Evolutionary conservation across 768 basidiomycete species (phyloP).

Genomic region (Chlorophyllum brunneum): DNA sequence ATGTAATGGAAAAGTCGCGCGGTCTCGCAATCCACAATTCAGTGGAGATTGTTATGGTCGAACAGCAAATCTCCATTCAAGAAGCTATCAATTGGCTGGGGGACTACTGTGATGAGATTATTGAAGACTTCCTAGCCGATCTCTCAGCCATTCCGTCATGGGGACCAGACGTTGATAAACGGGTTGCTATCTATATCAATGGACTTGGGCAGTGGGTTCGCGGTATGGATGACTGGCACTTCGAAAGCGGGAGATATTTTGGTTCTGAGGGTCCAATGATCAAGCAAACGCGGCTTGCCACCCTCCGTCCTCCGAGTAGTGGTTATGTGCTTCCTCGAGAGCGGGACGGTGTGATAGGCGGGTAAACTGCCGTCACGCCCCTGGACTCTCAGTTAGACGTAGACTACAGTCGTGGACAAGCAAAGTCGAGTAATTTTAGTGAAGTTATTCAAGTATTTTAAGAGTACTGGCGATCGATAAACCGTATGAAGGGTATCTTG

Average conservation of each 20-base stretch:
- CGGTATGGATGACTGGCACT: constrained; percentile 38
- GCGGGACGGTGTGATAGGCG: no score
- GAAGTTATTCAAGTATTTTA: no score
- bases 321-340: no score
- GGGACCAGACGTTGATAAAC: constrained; percentile 26
- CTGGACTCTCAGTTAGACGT: no score
- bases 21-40: constrained; percentile 38
- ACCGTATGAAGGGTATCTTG: no score
- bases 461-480: no score
- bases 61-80: constrained; percentile 28
- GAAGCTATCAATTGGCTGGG: constrained; percentile 35
- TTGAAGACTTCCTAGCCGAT: constrained; percentile 28
- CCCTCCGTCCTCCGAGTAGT: not conserved
- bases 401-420: no score
- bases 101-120: constrained; percentile 25
- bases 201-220: constrained; percentile 37
- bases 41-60: constrained; percentile 37
- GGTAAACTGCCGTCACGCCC: no score
- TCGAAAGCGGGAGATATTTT: constrained; percentile 36
- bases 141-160: constrained; percentile 29
- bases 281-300: constrained; percentile 21
- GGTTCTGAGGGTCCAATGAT: constrained; percentile 24
- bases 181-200: constrained; percentile 31
- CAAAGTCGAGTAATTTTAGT: no score
- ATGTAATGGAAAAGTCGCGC: constrained; percentile 34